Base-by-base conservation (phyloP, 345 rosid species). In the Iberis pinnata region DNA sequence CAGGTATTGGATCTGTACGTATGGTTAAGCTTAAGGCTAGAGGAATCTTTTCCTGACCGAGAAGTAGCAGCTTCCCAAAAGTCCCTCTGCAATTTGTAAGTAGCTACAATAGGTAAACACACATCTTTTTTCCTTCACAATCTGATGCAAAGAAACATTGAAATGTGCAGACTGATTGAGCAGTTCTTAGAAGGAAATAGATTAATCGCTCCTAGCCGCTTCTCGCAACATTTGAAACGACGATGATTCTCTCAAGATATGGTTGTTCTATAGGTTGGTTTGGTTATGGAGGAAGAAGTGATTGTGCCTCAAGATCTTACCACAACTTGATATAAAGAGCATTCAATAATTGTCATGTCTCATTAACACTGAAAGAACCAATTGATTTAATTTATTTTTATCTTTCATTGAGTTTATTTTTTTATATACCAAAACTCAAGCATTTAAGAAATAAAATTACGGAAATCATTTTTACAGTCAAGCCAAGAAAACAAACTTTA, bases 1-100 rank as follows among this genome's bases (percentile, higher is more conserved):
- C 69, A 90, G 95, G 98, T 84, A 49, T 69, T 90, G 65, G 96
- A 86, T 73, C 78, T 90, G 43, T 90, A 90, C 31, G 86, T 86
- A 40, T 90, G 96, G 98, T 75, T 90, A 80, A 73, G 96, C 80
- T 82, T 74, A 68, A 84, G 83, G 18, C 67, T 86, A 43, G 92
- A 86, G 55, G 95, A 82, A 44, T 78, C 96, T 4, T 89, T 84
- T 71, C 94, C 89, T 3, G 97, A 84, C 70, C 72, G 65, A 4
- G 87, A 82, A 67, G 64, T 84, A 33, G 96, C 96, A 31, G 70
- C 86, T 63, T 80, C 88, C 8, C 96, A 89, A 75, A 86, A 82
- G 61, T 71, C 77, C 26, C 68, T 86, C 48, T 89, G 94, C 72
- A 67, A 82, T 75, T 13, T 72, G 98, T 90, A 69, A 80, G 96